phyloP scores from a whole-genome alignment of 345 rosid genomes.

The Melastoma malabathricum region DNA sequence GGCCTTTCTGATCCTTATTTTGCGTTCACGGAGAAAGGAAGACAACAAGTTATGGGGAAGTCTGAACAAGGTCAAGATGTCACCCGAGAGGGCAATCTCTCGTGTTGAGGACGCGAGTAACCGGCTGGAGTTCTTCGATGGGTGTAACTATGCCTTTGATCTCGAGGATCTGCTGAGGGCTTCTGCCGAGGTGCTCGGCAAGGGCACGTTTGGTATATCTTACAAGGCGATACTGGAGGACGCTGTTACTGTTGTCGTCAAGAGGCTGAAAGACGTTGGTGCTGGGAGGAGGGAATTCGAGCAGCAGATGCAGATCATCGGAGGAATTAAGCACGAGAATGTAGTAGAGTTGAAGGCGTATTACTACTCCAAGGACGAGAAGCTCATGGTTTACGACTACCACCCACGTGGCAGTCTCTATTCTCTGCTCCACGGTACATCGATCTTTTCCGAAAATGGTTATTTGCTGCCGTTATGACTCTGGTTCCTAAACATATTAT shows the following conservation, averaged over 20 bases:
- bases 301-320: slow-evolving; percentile 81
- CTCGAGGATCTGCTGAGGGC: slow-evolving; percentile 82
- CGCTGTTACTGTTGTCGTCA: slow-evolving; percentile 67
- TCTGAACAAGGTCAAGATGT: slow-evolving; percentile 31
- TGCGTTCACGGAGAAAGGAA: slow-evolving; percentile 37
- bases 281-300: slow-evolving; percentile 79
- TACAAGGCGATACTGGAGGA: slow-evolving; percentile 86
- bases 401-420: slow-evolving; percentile 43
- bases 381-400: slow-evolving; percentile 68
- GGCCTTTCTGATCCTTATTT: slow-evolving; percentile 35
- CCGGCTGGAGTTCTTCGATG: slow-evolving; percentile 78
- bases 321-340: slow-evolving; percentile 52
- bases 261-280: slow-evolving; percentile 68
- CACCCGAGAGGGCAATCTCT: slow-evolving; percentile 59
- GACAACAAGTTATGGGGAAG: slow-evolving; percentile 37
- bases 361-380: slow-evolving; percentile 88
- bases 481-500: background rate
- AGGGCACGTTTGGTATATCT: slow-evolving; percentile 74
- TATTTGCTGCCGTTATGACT: background rate
- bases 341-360: slow-evolving; percentile 71
- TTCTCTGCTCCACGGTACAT: slow-evolving; percentile 62
- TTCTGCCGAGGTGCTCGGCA: slow-evolving; percentile 87
- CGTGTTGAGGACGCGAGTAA: slow-evolving; percentile 73
- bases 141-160: slow-evolving; percentile 61
- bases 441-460: background rate